A percentile compares a stretch with the other conserved stretches of the same genome.
Evolutionary conservation across 73 alveolate genomes (phyloP).

Genomic region (Paramecium tetraurelia): DNA sequence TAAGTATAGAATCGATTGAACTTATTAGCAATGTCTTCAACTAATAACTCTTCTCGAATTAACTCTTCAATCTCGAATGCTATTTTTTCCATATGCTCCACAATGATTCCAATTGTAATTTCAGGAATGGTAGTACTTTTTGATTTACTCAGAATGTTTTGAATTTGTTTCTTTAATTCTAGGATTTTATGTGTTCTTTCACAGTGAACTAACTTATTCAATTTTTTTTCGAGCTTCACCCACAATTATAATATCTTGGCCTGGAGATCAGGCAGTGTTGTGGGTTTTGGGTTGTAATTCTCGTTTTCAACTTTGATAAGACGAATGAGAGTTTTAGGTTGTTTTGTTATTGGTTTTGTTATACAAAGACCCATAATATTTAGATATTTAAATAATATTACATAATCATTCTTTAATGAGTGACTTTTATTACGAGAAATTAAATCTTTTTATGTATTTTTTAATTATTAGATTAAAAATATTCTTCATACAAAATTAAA

Average conservation of each 20-base stretch:
- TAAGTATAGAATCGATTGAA: neutral
- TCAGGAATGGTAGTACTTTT: neutral
- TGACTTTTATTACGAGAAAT: neutral
- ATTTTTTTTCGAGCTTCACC: neutral
- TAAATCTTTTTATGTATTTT: neutral
- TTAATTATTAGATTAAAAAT: neutral
- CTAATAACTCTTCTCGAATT: neutral
- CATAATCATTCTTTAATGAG: neutral
- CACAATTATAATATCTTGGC: neutral
- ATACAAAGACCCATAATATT: constrained; percentile 4
- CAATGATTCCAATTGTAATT: neutral
- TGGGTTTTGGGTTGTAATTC: neutral
- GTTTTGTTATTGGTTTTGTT: constrained; percentile 15
- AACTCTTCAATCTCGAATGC: neutral
- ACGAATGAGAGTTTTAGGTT: neutral
- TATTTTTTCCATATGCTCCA: neutral
- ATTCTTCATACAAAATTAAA: neutral
- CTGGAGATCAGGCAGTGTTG: neutral
- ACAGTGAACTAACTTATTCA: neutral
- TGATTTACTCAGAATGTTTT: neutral
- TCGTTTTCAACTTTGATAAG: constrained; percentile 11
- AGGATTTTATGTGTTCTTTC: neutral
- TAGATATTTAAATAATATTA: constrained; percentile 1
- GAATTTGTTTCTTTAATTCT: neutral
- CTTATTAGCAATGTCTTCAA: neutral